Conservation (phyloP, 2,329 filamentous ascomycete genomes). For the Diaporthe longicolla region DNA sequence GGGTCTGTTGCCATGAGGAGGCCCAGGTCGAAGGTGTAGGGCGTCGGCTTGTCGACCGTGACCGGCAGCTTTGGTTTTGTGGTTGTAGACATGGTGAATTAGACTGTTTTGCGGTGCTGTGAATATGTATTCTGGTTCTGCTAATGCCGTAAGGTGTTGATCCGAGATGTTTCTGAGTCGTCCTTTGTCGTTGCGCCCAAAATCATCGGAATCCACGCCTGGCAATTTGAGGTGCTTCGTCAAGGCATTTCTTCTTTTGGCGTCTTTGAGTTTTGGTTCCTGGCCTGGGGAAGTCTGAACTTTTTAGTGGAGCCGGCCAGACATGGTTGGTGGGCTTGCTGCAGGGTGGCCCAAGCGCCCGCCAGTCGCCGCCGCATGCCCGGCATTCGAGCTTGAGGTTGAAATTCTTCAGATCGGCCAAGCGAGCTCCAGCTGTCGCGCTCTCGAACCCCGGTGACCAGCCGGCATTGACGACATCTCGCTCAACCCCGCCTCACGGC, state of each 20-base stretch:
- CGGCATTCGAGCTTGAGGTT: constrained; percentile 42
- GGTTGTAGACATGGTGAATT: constrained; percentile 43
- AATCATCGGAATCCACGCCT: not conserved
- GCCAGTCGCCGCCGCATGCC: constrained; percentile 17
- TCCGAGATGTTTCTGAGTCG: not conserved
- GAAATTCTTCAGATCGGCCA: constrained; percentile 41
- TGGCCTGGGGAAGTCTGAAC: constrained; percentile 22
- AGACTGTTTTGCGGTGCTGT: not conserved
- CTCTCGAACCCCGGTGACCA: constrained; percentile 1
- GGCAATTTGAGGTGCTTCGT: not conserved
- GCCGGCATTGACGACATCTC: not conserved
- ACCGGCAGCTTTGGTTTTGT: constrained; percentile 68
- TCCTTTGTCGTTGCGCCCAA: constrained; percentile 16
- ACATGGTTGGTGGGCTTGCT: not conserved
- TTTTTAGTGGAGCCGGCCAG: constrained; percentile 31
- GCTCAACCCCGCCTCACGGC: not conserved
- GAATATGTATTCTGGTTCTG: not conserved
- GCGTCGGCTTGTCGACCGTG: constrained; percentile 84
- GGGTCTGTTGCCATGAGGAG: constrained; percentile 89
- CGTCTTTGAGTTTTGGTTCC: constrained; percentile 27
- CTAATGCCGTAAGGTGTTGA: not conserved
- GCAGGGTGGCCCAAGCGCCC: constrained; percentile 37
- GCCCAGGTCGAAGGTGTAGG: constrained; percentile 93
- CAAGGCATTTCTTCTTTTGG: not conserved
- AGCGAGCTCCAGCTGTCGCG: constrained; percentile 29